These are phyloP conservation scores for Tylopilus plumbeoviolaceoides DNA, from an alignment of 768 basidiomycete species.

Conservation along the genomic window DNA sequence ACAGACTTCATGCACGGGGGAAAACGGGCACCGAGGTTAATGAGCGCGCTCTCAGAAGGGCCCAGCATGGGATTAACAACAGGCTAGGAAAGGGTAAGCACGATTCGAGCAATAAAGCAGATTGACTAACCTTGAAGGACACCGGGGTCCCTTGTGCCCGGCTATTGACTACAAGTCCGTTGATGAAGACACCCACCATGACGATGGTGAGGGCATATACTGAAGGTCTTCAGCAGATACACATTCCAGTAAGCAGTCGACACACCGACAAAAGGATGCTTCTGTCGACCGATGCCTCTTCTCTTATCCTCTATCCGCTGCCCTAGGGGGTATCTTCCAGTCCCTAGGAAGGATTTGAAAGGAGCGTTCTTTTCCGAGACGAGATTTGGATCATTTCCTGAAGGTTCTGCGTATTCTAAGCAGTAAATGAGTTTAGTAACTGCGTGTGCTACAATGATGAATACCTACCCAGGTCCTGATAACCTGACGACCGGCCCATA, in stretches of 20 bases:
- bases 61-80: slow-evolving; percentile 89
- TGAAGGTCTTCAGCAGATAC: slow-evolving; percentile 21
- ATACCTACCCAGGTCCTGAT: slow-evolving; percentile 52
- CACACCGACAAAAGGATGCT: slow-evolving; percentile 72
- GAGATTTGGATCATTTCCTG: slow-evolving; percentile 21
- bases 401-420: slow-evolving; percentile 65
- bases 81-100: slow-evolving; percentile 44
- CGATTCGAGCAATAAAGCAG: background rate
- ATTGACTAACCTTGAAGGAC: slow-evolving; percentile 66
- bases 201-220: slow-evolving; percentile 60
- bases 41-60: slow-evolving; percentile 78
- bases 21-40: slow-evolving; percentile 87
- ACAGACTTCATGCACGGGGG: slow-evolving; percentile 89
- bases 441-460: background rate
- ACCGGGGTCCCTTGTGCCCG: slow-evolving; percentile 77
- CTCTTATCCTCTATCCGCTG: slow-evolving; percentile 88
- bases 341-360: slow-evolving; percentile 41
- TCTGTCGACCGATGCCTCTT: slow-evolving; percentile 79
- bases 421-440: slow-evolving; percentile 1
- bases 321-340: slow-evolving; percentile 57
- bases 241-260: slow-evolving; percentile 1
- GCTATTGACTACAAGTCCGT: slow-evolving; percentile 75
- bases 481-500: slow-evolving; percentile 36
- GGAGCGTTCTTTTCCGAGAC: slow-evolving; percentile 39
- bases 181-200: slow-evolving; percentile 78